These are phyloP conservation scores for Tremella yokohamensis DNA, from an alignment of 768 basidiomycete genomes.

Conservation along the genomic window DNA sequence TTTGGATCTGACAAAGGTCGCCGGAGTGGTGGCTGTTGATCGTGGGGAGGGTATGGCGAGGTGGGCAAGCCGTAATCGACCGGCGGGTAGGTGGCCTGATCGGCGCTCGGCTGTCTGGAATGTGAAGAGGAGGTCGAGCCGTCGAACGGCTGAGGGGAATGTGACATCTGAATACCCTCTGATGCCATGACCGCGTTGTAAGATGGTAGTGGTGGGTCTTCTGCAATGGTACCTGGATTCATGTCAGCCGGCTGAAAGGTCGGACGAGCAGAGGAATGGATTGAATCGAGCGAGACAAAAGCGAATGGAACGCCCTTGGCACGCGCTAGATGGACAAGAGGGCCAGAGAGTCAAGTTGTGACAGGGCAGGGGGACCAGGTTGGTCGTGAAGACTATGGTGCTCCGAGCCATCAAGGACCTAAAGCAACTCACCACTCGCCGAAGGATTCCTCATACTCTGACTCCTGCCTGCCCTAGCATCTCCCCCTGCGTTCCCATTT, in stretches of 20 bases:
- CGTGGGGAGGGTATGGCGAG: slow-evolving; percentile 12
- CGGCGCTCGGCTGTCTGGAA: slow-evolving; percentile 25
- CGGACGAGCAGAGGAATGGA: no score
- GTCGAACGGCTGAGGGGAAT: slow-evolving; percentile 28
- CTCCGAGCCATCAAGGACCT: no score
- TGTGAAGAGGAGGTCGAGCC: slow-evolving; percentile 18
- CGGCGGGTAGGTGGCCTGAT: slow-evolving; percentile 40
- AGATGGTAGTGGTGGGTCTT: slow-evolving; percentile 38
- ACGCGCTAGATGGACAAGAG: no score
- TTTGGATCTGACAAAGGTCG: slow-evolving; percentile 42
- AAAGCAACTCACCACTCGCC: slow-evolving; percentile 15
- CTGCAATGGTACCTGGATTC: no score
- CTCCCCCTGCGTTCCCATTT: slow-evolving; percentile 6
- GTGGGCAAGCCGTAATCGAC: slow-evolving; percentile 39
- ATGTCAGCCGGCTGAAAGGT: no score
- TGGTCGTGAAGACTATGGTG: no score
- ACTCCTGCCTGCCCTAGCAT: slow-evolving; percentile 20
- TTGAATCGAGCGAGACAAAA: no score
- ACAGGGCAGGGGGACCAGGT: not conserved
- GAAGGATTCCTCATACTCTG: slow-evolving; percentile 31
- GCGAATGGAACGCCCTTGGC: no score
- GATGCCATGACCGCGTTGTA: slow-evolving; percentile 37
- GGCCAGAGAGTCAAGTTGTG: slow-evolving; percentile 1
- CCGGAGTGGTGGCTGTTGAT: slow-evolving; percentile 26
- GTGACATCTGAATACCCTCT: slow-evolving; percentile 15